A percentile compares a stretch with the other conserved stretches of the same genome.
Evolutionary conservation across 257 asterid species (phyloP).

Genomic region (Coffea canephora): DNA sequence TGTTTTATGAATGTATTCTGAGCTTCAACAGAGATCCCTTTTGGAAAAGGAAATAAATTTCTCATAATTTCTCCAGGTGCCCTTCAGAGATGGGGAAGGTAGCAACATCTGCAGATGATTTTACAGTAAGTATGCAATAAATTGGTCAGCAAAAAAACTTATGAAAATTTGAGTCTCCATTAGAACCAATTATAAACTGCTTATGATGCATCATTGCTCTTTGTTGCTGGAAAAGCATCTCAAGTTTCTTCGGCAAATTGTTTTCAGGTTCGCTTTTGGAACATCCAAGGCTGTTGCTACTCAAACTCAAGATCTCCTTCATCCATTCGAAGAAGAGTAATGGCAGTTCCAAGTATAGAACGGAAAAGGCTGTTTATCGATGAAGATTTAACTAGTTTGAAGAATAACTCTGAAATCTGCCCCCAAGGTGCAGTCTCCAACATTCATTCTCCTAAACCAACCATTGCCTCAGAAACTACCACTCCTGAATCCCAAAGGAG

Average conservation of each 20-base stretch:
- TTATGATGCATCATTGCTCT: not conserved
- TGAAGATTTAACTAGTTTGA: slow-evolving; percentile 31
- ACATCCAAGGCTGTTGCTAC: slow-evolving; percentile 65
- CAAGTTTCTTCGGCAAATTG: slow-evolving; percentile 5
- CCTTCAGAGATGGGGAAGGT: slow-evolving; percentile 79
- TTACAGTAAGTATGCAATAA: slow-evolving; percentile 63
- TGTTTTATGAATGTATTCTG: slow-evolving; percentile 3
- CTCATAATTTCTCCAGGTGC: slow-evolving; percentile 50
- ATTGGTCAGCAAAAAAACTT: not conserved
- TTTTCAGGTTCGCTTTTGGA: slow-evolving; percentile 74
- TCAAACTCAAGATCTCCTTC: slow-evolving; percentile 79
- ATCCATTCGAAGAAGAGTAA: slow-evolving; percentile 68
- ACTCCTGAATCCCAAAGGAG: slow-evolving; percentile 72
- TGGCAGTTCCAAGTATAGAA: slow-evolving; percentile 53
- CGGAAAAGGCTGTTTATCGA: slow-evolving; percentile 59
- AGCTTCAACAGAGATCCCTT: not conserved
- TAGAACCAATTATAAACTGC: not conserved
- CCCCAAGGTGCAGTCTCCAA: slow-evolving; percentile 15
- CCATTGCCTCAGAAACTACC: slow-evolving; percentile 32
- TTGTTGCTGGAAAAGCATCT: not conserved
- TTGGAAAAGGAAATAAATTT: slow-evolving; percentile 13
- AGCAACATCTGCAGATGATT: slow-evolving; percentile 95
- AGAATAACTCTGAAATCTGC: slow-evolving; percentile 18
- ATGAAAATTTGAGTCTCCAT: not conserved
- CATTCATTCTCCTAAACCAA: slow-evolving; percentile 30